A percentile compares a stretch with the other conserved stretches of the same genome.
Evolutionary conservation across 2,329 filamentous ascomycete genomes (phyloP).

Genomic region (Aspergillus transmontanensis): DNA sequence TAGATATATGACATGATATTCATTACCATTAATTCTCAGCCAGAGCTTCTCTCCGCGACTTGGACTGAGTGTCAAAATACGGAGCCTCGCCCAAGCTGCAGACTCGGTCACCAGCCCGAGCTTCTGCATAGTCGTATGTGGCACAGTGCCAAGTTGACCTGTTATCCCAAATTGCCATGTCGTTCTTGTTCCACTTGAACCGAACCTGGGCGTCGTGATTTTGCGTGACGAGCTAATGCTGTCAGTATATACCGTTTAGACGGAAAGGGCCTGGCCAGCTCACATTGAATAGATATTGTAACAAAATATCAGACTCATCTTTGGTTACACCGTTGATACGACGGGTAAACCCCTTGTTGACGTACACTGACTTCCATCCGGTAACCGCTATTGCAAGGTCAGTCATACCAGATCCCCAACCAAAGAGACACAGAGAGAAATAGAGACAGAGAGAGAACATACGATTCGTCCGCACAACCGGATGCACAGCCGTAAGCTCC

Average conservation of each 20-base stretch:
- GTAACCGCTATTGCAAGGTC: conserved; percentile 49
- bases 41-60: conserved; percentile 43
- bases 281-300: conserved; percentile 47
- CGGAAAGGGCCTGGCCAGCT: background rate
- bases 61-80: conserved; percentile 49
- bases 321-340: conserved; percentile 49
- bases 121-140: conserved; percentile 35
- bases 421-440: background rate
- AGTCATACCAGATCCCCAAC: background rate
- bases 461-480: conserved; percentile 61
- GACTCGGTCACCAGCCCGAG: conserved; percentile 51
- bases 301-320: conserved; percentile 47
- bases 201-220: conserved; percentile 56
- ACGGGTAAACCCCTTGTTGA: conserved; percentile 44
- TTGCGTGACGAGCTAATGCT: conserved; percentile 37
- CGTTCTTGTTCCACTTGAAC: conserved; percentile 54
- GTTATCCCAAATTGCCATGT: conserved; percentile 38
- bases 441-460: conserved; percentile 2
- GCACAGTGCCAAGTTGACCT: conserved; percentile 48
- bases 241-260: background rate
- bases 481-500: conserved; percentile 56
- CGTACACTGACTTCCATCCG: conserved; percentile 62
- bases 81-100: conserved; percentile 57
- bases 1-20: background rate
- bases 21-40: background rate